phyloP scores from a whole-genome alignment of 75 land plant genomes.

The Ceratopteris richardii region DNA sequence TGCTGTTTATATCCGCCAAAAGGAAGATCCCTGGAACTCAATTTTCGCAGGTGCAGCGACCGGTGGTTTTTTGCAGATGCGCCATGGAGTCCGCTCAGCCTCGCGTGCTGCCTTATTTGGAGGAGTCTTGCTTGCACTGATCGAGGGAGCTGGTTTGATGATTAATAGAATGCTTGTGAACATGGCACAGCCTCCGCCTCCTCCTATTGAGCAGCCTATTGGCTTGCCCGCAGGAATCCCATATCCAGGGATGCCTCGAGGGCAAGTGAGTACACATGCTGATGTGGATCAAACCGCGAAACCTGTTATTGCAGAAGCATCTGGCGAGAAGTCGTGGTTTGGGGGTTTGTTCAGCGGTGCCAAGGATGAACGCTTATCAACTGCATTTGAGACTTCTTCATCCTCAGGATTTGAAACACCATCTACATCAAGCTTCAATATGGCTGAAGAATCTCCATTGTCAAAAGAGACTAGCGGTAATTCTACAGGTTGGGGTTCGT shows the following conservation, averaged over 20 bases:
- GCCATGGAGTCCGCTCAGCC: slow-evolving; percentile 58
- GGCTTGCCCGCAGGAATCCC: slow-evolving; percentile 7
- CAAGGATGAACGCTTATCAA: too few species aligned
- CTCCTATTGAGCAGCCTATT: slow-evolving; percentile 33
- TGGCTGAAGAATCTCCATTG: too few species aligned
- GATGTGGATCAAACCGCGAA: slow-evolving; percentile 8
- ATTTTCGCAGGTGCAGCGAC: slow-evolving; percentile 88
- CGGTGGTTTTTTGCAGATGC: slow-evolving; percentile 76
- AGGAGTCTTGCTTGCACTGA: slow-evolving; percentile 68
- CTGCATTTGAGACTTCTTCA: too few species aligned
- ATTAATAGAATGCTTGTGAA: slow-evolving; percentile 44
- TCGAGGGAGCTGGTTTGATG: slow-evolving; percentile 89
- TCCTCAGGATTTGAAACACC: too few species aligned
- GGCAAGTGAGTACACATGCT: slow-evolving; percentile 9
- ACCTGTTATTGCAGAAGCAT: not conserved
- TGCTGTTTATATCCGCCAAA: slow-evolving; percentile 86
- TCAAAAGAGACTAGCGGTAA: not conserved
- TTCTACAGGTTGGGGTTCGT: slow-evolving; percentile 13
- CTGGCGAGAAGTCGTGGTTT: too few species aligned
- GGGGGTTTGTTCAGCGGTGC: too few species aligned
- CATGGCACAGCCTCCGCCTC: slow-evolving; percentile 34
- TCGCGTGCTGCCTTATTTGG: slow-evolving; percentile 61
- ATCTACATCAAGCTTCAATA: too few species aligned
- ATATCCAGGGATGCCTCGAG: slow-evolving; percentile 11
- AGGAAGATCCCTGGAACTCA: slow-evolving; percentile 98